Evolutionary conservation across 805 yeast species (phyloP).

Genomic region (Kuraishia borneana): DNA sequence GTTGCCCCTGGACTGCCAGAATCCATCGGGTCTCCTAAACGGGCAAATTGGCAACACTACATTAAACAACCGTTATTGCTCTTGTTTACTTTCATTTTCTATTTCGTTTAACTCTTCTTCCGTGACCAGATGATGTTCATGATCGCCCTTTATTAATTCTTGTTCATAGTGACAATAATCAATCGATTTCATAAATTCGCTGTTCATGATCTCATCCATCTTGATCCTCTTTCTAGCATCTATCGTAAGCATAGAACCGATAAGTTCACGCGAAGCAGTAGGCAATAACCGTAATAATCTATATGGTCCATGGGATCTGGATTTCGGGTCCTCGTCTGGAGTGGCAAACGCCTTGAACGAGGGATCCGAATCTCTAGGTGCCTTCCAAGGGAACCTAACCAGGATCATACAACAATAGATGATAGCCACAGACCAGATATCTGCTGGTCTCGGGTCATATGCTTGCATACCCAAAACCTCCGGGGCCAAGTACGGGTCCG

Average conservation of each 20-base stretch:
- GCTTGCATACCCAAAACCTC: slow-evolving; percentile 50
- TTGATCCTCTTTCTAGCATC: slow-evolving; percentile 47
- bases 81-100: slow-evolving; percentile 22
- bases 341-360: slow-evolving; percentile 52
- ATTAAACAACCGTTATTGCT: slow-evolving; percentile 7
- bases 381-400: slow-evolving; percentile 90
- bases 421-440: slow-evolving; percentile 90
- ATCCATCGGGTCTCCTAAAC: no score
- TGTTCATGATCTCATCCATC: slow-evolving; percentile 42
- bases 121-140: slow-evolving; percentile 57
- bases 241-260: slow-evolving; percentile 54
- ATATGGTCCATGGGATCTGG: slow-evolving; percentile 47
- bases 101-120: slow-evolving; percentile 45
- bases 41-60: no score
- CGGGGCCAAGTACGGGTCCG: slow-evolving; percentile 93
- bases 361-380: slow-evolving; percentile 69
- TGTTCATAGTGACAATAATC: slow-evolving; percentile 34
- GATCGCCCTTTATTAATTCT: slow-evolving; percentile 24
- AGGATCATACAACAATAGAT: slow-evolving; percentile 86
- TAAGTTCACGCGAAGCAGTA: slow-evolving; percentile 43
- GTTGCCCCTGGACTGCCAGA: no score
- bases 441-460: slow-evolving; percentile 84
- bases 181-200: slow-evolving; percentile 49
- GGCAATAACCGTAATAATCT: slow-evolving; percentile 67
- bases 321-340: no score